Evolutionary conservation across 352 stramenopile genomes (phyloP).

Genomic region (Phytophthora fragariae): DNA sequence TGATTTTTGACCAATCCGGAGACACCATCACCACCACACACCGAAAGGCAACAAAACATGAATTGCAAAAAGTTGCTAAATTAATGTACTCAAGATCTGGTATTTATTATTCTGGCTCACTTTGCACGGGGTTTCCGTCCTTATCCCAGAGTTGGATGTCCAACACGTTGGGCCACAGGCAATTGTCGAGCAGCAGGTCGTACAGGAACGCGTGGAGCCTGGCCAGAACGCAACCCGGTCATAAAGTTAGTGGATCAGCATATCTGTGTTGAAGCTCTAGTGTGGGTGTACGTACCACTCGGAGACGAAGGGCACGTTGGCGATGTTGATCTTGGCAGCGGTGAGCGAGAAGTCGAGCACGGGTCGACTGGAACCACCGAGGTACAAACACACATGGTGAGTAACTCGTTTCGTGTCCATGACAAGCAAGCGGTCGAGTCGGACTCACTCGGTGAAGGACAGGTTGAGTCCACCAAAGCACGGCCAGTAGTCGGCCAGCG

Average conservation of each 20-base stretch:
- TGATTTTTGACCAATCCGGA: slow-evolving; percentile 11
- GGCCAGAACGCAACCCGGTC: not conserved
- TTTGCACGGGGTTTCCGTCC: slow-evolving; percentile 28
- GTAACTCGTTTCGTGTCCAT: not conserved
- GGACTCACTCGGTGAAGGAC: slow-evolving; percentile 73
- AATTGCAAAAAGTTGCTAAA: not conserved
- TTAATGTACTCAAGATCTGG: too few species aligned
- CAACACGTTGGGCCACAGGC: slow-evolving; percentile 80
- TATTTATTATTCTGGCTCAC: not conserved
- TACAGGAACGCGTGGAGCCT: slow-evolving; percentile 84
- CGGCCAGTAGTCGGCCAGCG: slow-evolving; percentile 70
- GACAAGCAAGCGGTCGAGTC: not conserved
- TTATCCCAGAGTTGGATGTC: slow-evolving; percentile 78
- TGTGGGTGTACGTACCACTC: slow-evolving; percentile 55
- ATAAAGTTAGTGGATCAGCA: slow-evolving; percentile 5
- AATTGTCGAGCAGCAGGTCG: slow-evolving; percentile 78
- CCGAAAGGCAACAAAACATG: slow-evolving; percentile 2
- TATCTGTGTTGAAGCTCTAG: slow-evolving; percentile 3
- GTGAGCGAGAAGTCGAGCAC: slow-evolving; percentile 83
- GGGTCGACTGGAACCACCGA: slow-evolving; percentile 48
- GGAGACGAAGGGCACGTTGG: slow-evolving; percentile 82
- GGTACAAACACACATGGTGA: slow-evolving; percentile 1
- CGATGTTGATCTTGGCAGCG: slow-evolving; percentile 86
- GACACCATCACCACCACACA: not conserved
- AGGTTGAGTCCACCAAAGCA: slow-evolving; percentile 75